Evolutionary conservation across 106 monocot species (phyloP).

Genomic region (Allium cepa): DNA sequence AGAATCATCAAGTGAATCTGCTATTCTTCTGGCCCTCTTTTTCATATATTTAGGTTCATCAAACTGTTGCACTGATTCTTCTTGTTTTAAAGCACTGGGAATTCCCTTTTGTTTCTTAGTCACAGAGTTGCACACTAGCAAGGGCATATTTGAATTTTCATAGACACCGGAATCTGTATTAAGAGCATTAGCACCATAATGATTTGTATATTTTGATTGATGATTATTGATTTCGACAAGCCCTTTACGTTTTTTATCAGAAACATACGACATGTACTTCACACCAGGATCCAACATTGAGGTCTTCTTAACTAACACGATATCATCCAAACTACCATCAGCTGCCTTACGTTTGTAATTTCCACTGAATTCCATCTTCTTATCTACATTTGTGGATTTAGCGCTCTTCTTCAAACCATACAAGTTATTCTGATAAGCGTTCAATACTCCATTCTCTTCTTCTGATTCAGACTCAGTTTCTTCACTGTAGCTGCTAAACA

Average conservation of each 20-base stretch:
- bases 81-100: constrained; percentile 14
- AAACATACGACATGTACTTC: constrained; percentile 16
- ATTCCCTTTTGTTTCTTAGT: constrained; percentile 60
- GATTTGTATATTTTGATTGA: constrained; percentile 12
- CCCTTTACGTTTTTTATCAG: constrained; percentile 35
- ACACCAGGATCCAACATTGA: constrained; percentile 18
- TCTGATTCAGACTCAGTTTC: constrained; percentile 85
- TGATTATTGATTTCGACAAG: constrained; percentile 10
- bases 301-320: constrained; percentile 26
- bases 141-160: constrained; percentile 23
- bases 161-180: constrained; percentile 17
- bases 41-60: constrained; percentile 33
- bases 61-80: constrained; percentile 21
- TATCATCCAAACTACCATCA: constrained; percentile 14
- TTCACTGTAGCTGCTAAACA: constrained; percentile 35
- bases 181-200: constrained; percentile 22
- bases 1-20: constrained; percentile 14
- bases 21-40: constrained; percentile 64
- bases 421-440: constrained; percentile 10
- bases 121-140: constrained; percentile 25
- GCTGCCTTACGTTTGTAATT: constrained; percentile 37
- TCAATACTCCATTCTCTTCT: constrained; percentile 29
- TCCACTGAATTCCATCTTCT: constrained; percentile 21
- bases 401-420: constrained; percentile 26
- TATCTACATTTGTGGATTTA: constrained; percentile 25